These are phyloP conservation scores for Akanthomyces muscarius DNA, from an alignment of 2,329 filamentous ascomycete species.

Conservation along the genomic window DNA sequence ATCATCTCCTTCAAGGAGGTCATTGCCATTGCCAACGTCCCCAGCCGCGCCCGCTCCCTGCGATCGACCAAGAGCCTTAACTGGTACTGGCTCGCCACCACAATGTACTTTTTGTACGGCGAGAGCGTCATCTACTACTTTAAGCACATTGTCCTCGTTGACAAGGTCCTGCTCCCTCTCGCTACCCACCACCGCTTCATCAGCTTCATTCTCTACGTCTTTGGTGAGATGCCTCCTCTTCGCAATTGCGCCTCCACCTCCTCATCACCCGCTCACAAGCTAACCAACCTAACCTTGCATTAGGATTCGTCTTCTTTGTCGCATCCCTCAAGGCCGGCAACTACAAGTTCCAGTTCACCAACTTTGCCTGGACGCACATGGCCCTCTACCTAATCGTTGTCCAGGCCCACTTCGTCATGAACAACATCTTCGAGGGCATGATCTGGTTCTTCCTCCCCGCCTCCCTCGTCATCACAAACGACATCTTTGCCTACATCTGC, in stretches of 20 bases:
- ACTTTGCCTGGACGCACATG: conserved; percentile 99
- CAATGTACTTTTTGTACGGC: conserved; percentile 99
- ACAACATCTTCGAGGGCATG: conserved; percentile 99
- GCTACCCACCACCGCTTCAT: conserved; percentile 98
- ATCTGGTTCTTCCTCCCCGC: conserved; percentile 99
- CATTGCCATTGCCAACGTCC: conserved; percentile 94
- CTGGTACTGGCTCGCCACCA: conserved; percentile 98
- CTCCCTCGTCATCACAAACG: conserved; percentile 93
- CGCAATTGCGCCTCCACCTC: neutral
- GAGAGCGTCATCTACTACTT: conserved; percentile 99
- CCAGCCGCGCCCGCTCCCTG: conserved; percentile 83
- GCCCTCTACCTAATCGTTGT: conserved; percentile 96
- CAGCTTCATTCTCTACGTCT: conserved; percentile 96
- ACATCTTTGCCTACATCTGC: conserved; percentile 97
- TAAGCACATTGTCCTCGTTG: conserved; percentile 95
- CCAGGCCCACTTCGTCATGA: conserved; percentile 99
- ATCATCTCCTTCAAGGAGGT: conserved; percentile 99
- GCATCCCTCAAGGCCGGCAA: conserved; percentile 90
- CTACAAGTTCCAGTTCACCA: conserved; percentile 98
- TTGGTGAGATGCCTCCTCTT: conserved; percentile 55
- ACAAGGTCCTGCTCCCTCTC: conserved; percentile 86
- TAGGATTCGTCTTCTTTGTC: conserved; percentile 98
- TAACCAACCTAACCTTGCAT: conserved; percentile 20
- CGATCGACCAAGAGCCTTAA: conserved; percentile 94
- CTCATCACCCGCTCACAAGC: neutral